These are phyloP conservation scores for Spathaspora hagerdaliae DNA, from an alignment of 805 yeast genomes.

Conservation along the genomic window DNA sequence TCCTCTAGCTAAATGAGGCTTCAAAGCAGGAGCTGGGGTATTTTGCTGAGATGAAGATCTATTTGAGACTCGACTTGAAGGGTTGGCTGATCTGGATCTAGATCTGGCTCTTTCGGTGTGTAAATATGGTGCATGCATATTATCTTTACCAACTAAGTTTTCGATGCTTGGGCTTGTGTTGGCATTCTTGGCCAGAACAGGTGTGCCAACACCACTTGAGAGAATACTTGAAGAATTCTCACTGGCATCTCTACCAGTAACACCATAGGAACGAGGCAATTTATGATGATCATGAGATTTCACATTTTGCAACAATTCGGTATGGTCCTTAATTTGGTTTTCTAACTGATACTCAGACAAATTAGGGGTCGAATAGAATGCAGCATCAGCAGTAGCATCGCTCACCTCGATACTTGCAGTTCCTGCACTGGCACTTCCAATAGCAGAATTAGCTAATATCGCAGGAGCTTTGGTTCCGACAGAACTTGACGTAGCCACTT, in stretches of 20 bases:
- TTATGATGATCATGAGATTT: constrained; percentile 34
- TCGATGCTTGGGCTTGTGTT: constrained; percentile 4
- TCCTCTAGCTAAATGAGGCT: constrained; percentile 72
- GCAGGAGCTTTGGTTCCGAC: constrained; percentile 1
- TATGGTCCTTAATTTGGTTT: constrained; percentile 34
- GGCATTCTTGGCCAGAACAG: background rate
- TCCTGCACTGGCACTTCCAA: background rate
- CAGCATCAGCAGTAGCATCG: background rate
- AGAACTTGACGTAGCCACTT: constrained; percentile 1
- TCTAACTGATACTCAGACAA: constrained; percentile 42
- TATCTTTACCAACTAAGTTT: constrained; percentile 9
- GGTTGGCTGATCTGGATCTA: constrained; percentile 24
- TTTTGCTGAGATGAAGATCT: constrained; percentile 17
- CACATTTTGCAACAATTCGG: constrained; percentile 30
- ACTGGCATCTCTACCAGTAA: constrained; percentile 7
- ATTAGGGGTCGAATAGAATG: constrained; percentile 37
- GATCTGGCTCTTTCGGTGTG: constrained; percentile 22
- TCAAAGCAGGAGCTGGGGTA: constrained; percentile 6
- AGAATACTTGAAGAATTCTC: background rate
- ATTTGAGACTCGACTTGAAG: constrained; percentile 10
- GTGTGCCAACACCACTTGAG: background rate
- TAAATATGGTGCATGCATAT: constrained; percentile 32
- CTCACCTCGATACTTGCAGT: background rate
- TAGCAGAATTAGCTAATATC: background rate
- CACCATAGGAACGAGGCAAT: constrained; percentile 13